A percentile compares a stretch with the other conserved stretches of the same genome.
Evolutionary conservation across 75 land plant species (phyloP).

Genomic region (Gnetum montanum): DNA sequence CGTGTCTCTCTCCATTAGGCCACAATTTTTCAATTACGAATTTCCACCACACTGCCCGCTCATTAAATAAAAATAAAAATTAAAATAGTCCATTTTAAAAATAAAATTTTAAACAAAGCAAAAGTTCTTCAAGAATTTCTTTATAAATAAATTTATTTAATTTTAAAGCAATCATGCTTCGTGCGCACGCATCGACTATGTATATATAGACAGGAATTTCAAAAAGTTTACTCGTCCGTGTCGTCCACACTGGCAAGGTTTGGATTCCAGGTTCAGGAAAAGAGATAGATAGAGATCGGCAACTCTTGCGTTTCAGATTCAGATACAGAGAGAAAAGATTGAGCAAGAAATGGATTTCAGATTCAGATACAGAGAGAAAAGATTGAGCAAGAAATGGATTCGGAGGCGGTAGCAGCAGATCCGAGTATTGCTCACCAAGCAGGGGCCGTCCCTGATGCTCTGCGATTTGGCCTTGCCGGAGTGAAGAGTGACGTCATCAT

Average conservation of each 20-base stretch:
- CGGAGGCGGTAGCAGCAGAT: slow-evolving; percentile 19
- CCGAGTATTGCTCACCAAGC: slow-evolving; percentile 55
- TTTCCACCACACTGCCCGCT: too few relatives aligned
- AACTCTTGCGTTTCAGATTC: not conserved
- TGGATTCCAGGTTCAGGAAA: not conserved
- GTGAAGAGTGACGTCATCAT: slow-evolving; percentile 65
- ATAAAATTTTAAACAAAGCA: not conserved
- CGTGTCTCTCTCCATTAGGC: too few relatives aligned
- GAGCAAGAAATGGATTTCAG: not conserved
- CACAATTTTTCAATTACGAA: too few relatives aligned
- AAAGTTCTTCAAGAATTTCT: not conserved
- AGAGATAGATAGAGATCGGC: not conserved
- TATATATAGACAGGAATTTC: not conserved
- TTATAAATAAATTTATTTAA: not conserved
- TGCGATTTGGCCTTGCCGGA: slow-evolving; percentile 67
- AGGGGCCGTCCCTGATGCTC: slow-evolving; percentile 46
- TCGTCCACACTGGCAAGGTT: not conserved
- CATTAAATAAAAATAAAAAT: too few relatives aligned
- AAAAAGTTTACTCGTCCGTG: not conserved
- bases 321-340: too few relatives aligned
- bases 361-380: too few relatives aligned
- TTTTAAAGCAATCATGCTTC: not conserved
- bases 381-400: slow-evolving; percentile 13
- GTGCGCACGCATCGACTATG: not conserved
- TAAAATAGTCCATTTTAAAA: not conserved